Evolutionary conservation across 106 monocot genomes (phyloP).

Genomic region (Hemerocallis citrina): DNA sequence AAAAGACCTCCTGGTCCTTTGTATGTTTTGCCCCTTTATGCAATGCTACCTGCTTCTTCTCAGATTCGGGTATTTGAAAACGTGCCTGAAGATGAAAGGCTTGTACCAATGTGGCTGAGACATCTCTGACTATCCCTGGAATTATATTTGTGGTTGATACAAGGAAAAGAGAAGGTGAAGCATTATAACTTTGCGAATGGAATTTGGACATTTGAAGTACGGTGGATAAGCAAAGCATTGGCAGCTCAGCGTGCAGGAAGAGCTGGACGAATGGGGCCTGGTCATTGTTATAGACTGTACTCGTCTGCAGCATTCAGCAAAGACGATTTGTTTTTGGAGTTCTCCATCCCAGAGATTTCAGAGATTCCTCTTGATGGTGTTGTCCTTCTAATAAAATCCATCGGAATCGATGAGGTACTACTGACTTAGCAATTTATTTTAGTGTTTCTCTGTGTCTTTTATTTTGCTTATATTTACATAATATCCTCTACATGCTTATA

Average conservation of each 20-base stretch:
- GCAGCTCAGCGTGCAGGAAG: slow-evolving; percentile 88
- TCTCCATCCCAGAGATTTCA: slow-evolving; percentile 70
- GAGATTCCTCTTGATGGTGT: slow-evolving; percentile 88
- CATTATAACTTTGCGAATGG: slow-evolving; percentile 64
- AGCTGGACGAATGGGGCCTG: slow-evolving; percentile 89
- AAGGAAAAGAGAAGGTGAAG: slow-evolving; percentile 91
- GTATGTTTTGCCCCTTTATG: slow-evolving; percentile 83
- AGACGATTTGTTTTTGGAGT: slow-evolving; percentile 67
- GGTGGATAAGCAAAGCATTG: slow-evolving; percentile 98
- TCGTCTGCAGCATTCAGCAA: slow-evolving; percentile 81
- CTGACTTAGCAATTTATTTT: too few species aligned
- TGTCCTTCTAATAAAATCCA: slow-evolving; percentile 80
- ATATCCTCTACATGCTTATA: too few species aligned
- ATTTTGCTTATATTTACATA: too few species aligned
- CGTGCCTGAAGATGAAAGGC: slow-evolving; percentile 64
- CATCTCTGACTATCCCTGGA: slow-evolving; percentile 92
- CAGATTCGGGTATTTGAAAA: slow-evolving; percentile 81
- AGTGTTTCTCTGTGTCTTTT: too few species aligned
- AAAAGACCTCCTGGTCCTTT: slow-evolving; percentile 24
- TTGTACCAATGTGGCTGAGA: slow-evolving; percentile 98
- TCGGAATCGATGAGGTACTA: slow-evolving; percentile 83
- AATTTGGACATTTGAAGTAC: slow-evolving; percentile 62
- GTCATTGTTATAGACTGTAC: slow-evolving; percentile 90
- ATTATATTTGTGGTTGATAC: slow-evolving; percentile 98
- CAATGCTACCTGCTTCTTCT: slow-evolving; percentile 75